Evolutionary conservation across 495 filamentous ascomycete genomes (phyloP).

Genomic region (Xylaria longipes): DNA sequence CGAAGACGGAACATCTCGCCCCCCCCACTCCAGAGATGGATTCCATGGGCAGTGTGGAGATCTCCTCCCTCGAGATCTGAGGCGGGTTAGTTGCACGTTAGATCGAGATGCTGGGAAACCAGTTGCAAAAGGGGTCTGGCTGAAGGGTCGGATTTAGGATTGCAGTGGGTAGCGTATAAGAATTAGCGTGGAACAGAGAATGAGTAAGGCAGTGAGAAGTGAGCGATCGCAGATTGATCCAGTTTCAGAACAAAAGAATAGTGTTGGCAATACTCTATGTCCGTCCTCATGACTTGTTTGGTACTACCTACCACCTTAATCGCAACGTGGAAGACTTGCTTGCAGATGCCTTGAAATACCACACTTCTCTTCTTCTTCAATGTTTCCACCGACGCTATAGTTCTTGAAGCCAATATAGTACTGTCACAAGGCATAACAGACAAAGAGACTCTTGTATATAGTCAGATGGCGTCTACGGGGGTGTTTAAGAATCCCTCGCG

Average conservation of each 20-base stretch:
- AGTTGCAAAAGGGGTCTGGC: not conserved
- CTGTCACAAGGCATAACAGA: no score
- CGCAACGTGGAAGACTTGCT: not conserved
- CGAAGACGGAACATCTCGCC: conserved; percentile 63
- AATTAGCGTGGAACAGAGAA: not conserved
- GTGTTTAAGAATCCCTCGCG: no score
- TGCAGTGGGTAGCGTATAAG: not conserved
- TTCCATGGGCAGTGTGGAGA: not conserved
- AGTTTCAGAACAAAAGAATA: not conserved
- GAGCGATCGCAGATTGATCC: not conserved
- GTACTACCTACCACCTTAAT: not conserved
- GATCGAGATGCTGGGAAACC: not conserved
- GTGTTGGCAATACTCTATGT: not conserved
- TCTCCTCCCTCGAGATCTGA: conserved; percentile 26
- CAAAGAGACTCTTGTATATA: no score
- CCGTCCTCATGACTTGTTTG: not conserved
- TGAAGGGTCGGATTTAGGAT: not conserved
- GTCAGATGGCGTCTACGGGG: no score
- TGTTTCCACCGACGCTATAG: not conserved
- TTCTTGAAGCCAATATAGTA: not conserved
- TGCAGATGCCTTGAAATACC: not conserved
- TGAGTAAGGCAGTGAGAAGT: not conserved
- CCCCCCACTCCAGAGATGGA: conserved; percentile 46
- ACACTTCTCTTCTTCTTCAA: not conserved
- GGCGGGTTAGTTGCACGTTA: not conserved